phyloP scores from a whole-genome alignment of 345 rosid genomes.

The Salix purpurea region DNA sequence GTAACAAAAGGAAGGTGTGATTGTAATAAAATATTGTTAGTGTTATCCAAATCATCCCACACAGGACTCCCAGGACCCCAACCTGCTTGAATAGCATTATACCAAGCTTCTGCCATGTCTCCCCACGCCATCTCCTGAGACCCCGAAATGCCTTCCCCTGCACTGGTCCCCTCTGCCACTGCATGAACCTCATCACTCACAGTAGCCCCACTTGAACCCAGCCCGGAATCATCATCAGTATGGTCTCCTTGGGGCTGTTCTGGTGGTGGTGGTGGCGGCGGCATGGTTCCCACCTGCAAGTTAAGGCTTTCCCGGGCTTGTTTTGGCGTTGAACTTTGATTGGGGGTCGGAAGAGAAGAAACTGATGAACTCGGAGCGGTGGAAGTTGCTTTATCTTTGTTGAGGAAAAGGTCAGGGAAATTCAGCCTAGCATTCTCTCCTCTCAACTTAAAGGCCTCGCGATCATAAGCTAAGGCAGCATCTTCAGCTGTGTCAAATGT shows the following conservation, averaged over 20 bases:
- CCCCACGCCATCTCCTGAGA: slow-evolving; percentile 57
- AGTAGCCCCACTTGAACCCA: slow-evolving; percentile 30
- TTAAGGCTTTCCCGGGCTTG: slow-evolving; percentile 21
- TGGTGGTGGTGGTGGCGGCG: slow-evolving; percentile 2
- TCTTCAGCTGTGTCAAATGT: slow-evolving; percentile 92
- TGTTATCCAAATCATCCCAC: slow-evolving; percentile 81
- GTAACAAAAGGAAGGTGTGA: slow-evolving; percentile 45
- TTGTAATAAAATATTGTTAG: slow-evolving; percentile 40
- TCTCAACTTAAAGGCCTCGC: slow-evolving; percentile 80
- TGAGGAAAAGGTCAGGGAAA: slow-evolving; percentile 75
- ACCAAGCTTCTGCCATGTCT: slow-evolving; percentile 79
- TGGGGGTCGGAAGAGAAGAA: slow-evolving; percentile 26
- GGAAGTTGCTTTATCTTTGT: slow-evolving; percentile 40
- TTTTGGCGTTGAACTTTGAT: slow-evolving; percentile 19
- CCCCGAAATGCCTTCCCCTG: slow-evolving; percentile 28
- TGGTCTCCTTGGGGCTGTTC: slow-evolving; percentile 22
- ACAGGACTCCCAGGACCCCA: slow-evolving; percentile 93
- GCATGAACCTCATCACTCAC: slow-evolving; percentile 27
- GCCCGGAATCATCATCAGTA: slow-evolving; percentile 37
- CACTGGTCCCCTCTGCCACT: slow-evolving; percentile 18
- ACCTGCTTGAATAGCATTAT: slow-evolving; percentile 68
- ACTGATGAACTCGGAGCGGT: slow-evolving; percentile 26
- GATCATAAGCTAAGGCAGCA: slow-evolving; percentile 88
- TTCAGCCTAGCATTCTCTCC: slow-evolving; percentile 86
- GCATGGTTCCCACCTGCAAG: slow-evolving; percentile 17